Base-by-base conservation (phyloP, 1,139 yeast genomes). In the Pichia sp. region DNA sequence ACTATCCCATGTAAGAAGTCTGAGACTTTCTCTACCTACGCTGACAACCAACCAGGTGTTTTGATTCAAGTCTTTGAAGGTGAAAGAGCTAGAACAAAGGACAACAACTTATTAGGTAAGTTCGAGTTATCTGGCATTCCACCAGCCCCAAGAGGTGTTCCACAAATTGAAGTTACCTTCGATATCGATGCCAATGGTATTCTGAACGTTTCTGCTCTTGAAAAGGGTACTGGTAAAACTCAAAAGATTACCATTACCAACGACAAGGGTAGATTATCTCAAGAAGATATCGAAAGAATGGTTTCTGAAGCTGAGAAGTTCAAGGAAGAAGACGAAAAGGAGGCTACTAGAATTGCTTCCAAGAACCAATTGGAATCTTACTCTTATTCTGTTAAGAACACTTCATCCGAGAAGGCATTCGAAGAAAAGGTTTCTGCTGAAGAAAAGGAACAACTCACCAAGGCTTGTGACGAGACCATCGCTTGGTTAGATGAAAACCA, bases 11-110 rank as follows among this genome's bases (percentile, higher is more conserved):
- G 96, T 74, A 87, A 89, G 78, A 90, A 91, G 87, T 86, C 96
- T 78, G 87, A 96, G 82, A 90, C 96, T 69, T 90, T 90, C 93
- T 89, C 98, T 76, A 90, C 98, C 69, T 96, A 87, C 71, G 96
- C 88, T 72, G 98, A 90, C 85, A 90, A 89, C 85, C 98, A 90
- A 82, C 90, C 97, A 74, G 88, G 96, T 70, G 98, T 90, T 66
- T 93, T 87, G 75, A 89, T 90, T 96, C 98, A 96, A 78, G 97
- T 90, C 62, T 90, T 88, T 88, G 96, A 90, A 80, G 98, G 98
- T 85, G 98, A 90, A 82, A 96, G 98, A 83, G 96, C 90, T 72
- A 91, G 90, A 95, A 89, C 96, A 81, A 76, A 87, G 68, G 97
- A 90, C 80, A 90, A 90, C 93, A 89, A 96, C 74, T 85, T 90